A percentile compares a stretch with the other conserved stretches of the same genome.
Evolutionary conservation across 768 basidiomycete genomes (phyloP).

Genomic region (Ramaria rubella): DNA sequence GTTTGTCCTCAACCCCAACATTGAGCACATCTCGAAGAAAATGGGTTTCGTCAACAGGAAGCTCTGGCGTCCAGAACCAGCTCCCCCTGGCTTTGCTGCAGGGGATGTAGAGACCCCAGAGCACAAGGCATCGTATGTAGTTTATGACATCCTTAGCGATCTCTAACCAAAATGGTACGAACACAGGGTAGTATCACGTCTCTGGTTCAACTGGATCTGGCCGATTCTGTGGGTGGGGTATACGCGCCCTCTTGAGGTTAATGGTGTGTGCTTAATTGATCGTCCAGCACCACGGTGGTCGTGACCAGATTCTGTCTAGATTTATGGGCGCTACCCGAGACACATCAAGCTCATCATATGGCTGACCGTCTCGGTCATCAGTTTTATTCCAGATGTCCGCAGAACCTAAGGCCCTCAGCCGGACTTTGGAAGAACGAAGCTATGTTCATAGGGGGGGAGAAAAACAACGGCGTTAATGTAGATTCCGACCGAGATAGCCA

Average conservation of each 20-base stretch:
- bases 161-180: neutral
- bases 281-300: neutral
- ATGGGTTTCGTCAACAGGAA: neutral
- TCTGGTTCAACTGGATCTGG: conserved; percentile 48
- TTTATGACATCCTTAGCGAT: neutral
- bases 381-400: conserved; percentile 46
- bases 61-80: conserved; percentile 26
- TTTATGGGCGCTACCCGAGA: conserved; percentile 43
- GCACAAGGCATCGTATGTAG: conserved; percentile 24
- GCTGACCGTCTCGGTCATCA: conserved; percentile 38
- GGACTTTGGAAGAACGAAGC: conserved; percentile 10
- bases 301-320: conserved; percentile 30
- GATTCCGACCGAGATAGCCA: conserved; percentile 1
- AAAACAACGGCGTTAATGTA: conserved; percentile 11
- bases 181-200: conserved; percentile 36
- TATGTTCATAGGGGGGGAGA: neutral
- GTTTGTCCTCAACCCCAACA: no score
- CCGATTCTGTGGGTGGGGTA: conserved; percentile 53
- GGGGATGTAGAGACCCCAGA: conserved; percentile 41
- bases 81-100: conserved; percentile 43
- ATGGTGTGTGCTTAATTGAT: conserved; percentile 31
- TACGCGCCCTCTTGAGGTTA: conserved; percentile 48
- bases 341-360: conserved; percentile 31
- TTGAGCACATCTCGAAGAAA: neutral
- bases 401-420: conserved; percentile 40